Conservation (phyloP, 2,329 filamentous ascomycete genomes). For the Aureobasidium sp. region DNA sequence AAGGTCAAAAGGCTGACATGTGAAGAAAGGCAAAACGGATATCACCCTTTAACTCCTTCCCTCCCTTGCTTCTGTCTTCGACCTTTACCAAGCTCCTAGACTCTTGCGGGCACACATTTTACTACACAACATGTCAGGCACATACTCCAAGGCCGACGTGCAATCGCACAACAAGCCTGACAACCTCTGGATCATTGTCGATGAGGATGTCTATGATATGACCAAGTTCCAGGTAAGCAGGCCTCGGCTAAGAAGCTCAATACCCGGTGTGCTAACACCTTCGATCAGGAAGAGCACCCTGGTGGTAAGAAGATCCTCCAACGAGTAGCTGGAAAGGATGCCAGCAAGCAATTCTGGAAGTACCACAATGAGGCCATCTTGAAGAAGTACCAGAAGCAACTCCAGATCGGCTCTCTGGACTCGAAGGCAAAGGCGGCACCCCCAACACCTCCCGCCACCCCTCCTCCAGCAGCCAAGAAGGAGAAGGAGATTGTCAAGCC, state of each 20-base stretch:
- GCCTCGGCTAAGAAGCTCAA: neutral
- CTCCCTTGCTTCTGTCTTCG: neutral
- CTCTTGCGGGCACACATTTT: neutral
- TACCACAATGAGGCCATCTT: conserved; percentile 79
- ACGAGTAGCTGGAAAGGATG: conserved; percentile 57
- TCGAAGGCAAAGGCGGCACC: conserved; percentile 60
- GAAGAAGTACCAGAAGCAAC: conserved; percentile 69
- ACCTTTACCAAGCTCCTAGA: neutral
- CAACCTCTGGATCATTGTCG: conserved; percentile 81
- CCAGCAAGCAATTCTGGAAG: conserved; percentile 57
- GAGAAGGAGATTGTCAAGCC: conserved; percentile 47
- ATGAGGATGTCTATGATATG: conserved; percentile 92
- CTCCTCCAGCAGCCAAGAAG: conserved; percentile 35
- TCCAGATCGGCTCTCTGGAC: conserved; percentile 82
- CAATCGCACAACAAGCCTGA: conserved; percentile 83
- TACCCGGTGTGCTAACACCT: neutral
- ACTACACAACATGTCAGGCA: conserved; percentile 67
- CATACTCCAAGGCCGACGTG: conserved; percentile 76
- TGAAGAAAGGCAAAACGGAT: conserved; percentile 1
- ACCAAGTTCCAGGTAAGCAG: conserved; percentile 48
- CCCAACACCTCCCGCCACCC: conserved; percentile 42
- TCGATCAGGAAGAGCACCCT: conserved; percentile 35
- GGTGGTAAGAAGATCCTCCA: conserved; percentile 58
- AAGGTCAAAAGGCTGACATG: neutral
- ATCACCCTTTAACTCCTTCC: conserved; percentile 10